Evolutionary conservation across 202 grass and related monocot genomes (phyloP).

Genomic region (Musa balbisiana): DNA sequence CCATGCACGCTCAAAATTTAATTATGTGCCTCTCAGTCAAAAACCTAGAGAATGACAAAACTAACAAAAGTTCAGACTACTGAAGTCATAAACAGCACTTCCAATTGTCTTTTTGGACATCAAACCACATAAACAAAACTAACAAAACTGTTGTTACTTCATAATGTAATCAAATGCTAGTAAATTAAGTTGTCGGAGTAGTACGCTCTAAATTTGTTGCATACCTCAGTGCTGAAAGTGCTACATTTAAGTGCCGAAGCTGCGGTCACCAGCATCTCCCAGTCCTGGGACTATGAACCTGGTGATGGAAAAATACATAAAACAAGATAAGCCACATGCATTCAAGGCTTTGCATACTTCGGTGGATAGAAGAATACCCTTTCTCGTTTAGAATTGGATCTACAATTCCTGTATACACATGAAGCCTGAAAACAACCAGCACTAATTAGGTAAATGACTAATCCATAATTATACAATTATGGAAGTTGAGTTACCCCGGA

Average conservation of each 20-base stretch:
- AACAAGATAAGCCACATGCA: neutral
- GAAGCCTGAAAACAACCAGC: slow-evolving; percentile 42
- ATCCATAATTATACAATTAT: neutral
- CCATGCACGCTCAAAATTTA: too few species aligned
- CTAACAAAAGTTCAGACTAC: too few species aligned
- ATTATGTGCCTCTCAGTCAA: too few species aligned
- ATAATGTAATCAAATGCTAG: neutral
- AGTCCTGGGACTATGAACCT: slow-evolving; percentile 93
- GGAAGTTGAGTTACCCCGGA: slow-evolving; percentile 50
- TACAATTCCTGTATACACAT: slow-evolving; percentile 77
- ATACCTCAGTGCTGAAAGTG: neutral
- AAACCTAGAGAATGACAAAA: too few species aligned
- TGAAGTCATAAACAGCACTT: too few species aligned
- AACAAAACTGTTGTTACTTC: neutral
- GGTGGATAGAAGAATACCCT: slow-evolving; percentile 37
- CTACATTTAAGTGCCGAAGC: slow-evolving; percentile 47
- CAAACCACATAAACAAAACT: neutral
- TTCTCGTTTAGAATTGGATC: slow-evolving; percentile 89
- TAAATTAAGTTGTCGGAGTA: too few species aligned
- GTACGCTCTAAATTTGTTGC: too few species aligned
- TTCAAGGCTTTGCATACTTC: neutral
- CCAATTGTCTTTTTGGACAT: neutral
- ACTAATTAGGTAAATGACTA: neutral
- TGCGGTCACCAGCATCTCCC: slow-evolving; percentile 95
- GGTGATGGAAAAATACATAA: slow-evolving; percentile 16